A percentile compares a stretch with the other conserved stretches of the same genome.
phyloP scores from a whole-genome alignment of 805 yeast genomes.

The Metschnikowia dekortorum region DNA sequence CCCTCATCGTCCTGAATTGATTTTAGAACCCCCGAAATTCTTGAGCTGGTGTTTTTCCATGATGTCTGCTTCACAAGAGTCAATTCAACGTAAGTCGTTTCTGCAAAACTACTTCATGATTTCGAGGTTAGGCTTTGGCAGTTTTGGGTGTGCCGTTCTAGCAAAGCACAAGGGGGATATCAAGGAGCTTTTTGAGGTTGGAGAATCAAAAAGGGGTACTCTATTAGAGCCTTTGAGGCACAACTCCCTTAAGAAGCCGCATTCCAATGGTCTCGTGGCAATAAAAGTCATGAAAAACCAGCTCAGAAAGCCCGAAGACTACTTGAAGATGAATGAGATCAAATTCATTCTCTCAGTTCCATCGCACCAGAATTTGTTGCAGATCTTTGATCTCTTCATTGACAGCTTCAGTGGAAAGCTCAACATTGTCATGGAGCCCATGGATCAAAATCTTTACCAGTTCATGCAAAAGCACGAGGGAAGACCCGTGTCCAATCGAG shows the following conservation, averaged over 20 bases:
- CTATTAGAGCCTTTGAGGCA: slow-evolving; percentile 43
- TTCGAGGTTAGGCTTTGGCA: slow-evolving; percentile 63
- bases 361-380: slow-evolving; percentile 67
- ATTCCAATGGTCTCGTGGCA: slow-evolving; percentile 50
- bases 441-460: slow-evolving; percentile 79
- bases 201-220: slow-evolving; percentile 35
- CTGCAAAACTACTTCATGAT: slow-evolving; percentile 41
- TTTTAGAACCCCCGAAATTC: background rate
- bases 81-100: slow-evolving; percentile 15
- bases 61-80: background rate
- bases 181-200: slow-evolving; percentile 16
- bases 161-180: slow-evolving; percentile 45
- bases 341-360: slow-evolving; percentile 63
- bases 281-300: slow-evolving; percentile 67
- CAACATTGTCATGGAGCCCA: slow-evolving; percentile 83
- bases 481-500: slow-evolving; percentile 49
- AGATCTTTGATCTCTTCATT: slow-evolving; percentile 72
- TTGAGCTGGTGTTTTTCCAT: background rate
- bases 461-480: slow-evolving; percentile 60
- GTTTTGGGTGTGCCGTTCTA: slow-evolving; percentile 67
- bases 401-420: slow-evolving; percentile 57
- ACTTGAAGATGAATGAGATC: slow-evolving; percentile 54
- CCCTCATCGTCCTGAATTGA: background rate
- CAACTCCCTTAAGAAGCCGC: slow-evolving; percentile 16
- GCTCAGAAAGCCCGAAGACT: slow-evolving; percentile 23